phyloP scores from a whole-genome alignment of 2,329 filamentous ascomycete species.

The Biscogniauxia marginata region DNA sequence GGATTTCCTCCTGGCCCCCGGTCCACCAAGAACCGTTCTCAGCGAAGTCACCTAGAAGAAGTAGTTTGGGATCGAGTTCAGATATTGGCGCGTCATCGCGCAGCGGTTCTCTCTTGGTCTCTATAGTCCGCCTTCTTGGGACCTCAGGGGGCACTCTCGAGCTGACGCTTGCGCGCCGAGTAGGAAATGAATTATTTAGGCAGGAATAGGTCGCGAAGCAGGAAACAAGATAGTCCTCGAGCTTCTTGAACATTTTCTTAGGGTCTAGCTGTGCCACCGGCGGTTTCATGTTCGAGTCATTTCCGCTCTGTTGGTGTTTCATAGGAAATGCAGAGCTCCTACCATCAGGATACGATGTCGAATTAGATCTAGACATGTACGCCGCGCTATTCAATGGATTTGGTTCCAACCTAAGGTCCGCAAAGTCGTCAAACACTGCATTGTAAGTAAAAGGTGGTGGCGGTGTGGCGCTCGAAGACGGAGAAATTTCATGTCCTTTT shows the following conservation, averaged over 20 bases:
- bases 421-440: slow-evolving; percentile 36
- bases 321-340: slow-evolving; percentile 21
- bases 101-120: slow-evolving; percentile 33
- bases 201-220: slow-evolving; percentile 69
- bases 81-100: slow-evolving; percentile 45
- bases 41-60: slow-evolving; percentile 71
- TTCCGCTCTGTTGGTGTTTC: slow-evolving; percentile 5
- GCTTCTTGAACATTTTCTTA: slow-evolving; percentile 66
- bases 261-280: slow-evolving; percentile 35
- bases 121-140: slow-evolving; percentile 31
- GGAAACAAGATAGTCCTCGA: slow-evolving; percentile 74
- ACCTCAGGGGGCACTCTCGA: slow-evolving; percentile 29
- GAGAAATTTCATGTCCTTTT: slow-evolving; percentile 21
- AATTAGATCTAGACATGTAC: slow-evolving; percentile 40
- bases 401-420: slow-evolving; percentile 36
- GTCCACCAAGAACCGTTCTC: slow-evolving; percentile 86
- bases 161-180: slow-evolving; percentile 40
- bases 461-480: slow-evolving; percentile 22
- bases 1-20: slow-evolving; percentile 49
- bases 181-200: slow-evolving; percentile 75
- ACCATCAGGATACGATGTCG: slow-evolving; percentile 44
- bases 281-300: slow-evolving; percentile 4
- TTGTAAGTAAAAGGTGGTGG: slow-evolving; percentile 24
- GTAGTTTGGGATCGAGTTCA: slow-evolving; percentile 71
- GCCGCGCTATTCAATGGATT: slow-evolving; percentile 30